Conservation (phyloP, 2,329 filamentous ascomycete genomes). For the Myriangium duriaei region DNA sequence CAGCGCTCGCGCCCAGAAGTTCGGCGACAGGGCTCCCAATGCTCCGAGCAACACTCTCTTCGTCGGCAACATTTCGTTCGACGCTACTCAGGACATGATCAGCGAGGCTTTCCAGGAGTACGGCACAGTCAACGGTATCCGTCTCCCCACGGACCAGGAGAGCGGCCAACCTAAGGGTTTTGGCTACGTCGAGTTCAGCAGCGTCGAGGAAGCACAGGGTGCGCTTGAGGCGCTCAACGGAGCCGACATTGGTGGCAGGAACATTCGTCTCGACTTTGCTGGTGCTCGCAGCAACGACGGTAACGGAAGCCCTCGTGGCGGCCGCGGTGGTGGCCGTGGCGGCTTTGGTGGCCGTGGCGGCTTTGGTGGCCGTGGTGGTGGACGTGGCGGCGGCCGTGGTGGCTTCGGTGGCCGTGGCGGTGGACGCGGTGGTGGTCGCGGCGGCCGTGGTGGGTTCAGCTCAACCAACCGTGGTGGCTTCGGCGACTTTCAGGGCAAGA, state of each 20-base stretch:
- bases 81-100: conserved; percentile 64
- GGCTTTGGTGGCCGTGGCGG: conserved; percentile 23
- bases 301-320: conserved; percentile 33
- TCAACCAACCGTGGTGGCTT: conserved; percentile 43
- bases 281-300: conserved; percentile 36
- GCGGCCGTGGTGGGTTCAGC: conserved; percentile 35
- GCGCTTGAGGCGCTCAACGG: conserved; percentile 62
- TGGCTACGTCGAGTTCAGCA: conserved; percentile 75
- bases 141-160: conserved; percentile 80
- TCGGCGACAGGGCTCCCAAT: conserved; percentile 62
- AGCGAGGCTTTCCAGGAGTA: conserved; percentile 61
- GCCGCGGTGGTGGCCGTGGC: conserved; percentile 24
- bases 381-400: conserved; percentile 37
- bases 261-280: conserved; percentile 74
- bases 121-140: conserved; percentile 61
- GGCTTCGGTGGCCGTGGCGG: conserved; percentile 40
- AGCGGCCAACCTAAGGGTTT: conserved; percentile 81
- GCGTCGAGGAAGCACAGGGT: conserved; percentile 68
- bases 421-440: conserved; percentile 36
- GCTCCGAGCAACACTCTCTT: conserved; percentile 78
- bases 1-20: conserved; percentile 50
- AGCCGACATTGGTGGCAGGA: conserved; percentile 56
- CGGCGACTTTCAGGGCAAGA: conserved; percentile 63
- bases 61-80: conserved; percentile 82
- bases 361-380: conserved; percentile 24